Base-by-base conservation (phyloP, 192 early-diverging fungal genomes). In the Chytriomyces confervae region DNA sequence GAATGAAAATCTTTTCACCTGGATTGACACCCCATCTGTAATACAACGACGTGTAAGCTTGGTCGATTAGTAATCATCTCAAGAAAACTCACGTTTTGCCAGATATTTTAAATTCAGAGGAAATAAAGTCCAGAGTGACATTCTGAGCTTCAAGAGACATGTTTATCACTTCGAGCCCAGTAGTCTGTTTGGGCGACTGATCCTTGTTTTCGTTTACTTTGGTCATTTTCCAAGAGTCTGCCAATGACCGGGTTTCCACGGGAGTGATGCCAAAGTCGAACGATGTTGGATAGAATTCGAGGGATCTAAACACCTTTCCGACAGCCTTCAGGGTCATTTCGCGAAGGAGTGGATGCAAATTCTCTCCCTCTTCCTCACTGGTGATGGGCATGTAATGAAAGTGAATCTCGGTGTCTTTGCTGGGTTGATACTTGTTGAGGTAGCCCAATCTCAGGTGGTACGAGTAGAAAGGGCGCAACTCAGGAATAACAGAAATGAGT, bases 101-200 rank as follows among this genome's bases (percentile, higher is more conserved):
- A 13, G 80, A 82, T n/a, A 91, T 77, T 16, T 74, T 79, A 64
- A 91, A 91, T 75, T 86, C 88, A 2, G 80, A 24, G 11, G 77
- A 74, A 45, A 91, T 87, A 48, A 69, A 79, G 46, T 80, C 77
- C 45, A 91, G 72, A 7, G 84, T 76, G 45, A 91, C 27, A 77
- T 88, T 89, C 68, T 91, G 89, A 8, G 82, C 81, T 75, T 87
- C 85, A 50, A 86, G 75, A 7, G 86, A 86, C 80, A 88, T 85
- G 72, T 91, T 91, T 23, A 86, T 45, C 10, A 90, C 82, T 43
- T 87, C 68, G 9, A 89, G 50, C 6, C 11, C 70, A 62, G 10
- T 78, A 61, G 6, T 72, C 62, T n/a, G 63, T 72, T 47, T 72
- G 48, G 5, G 65, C 61, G 20, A 70, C 78, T 24, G 61, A 78